phyloP scores from a whole-genome alignment of 2,329 filamentous ascomycete genomes.

The Paradendryphiella salina region DNA sequence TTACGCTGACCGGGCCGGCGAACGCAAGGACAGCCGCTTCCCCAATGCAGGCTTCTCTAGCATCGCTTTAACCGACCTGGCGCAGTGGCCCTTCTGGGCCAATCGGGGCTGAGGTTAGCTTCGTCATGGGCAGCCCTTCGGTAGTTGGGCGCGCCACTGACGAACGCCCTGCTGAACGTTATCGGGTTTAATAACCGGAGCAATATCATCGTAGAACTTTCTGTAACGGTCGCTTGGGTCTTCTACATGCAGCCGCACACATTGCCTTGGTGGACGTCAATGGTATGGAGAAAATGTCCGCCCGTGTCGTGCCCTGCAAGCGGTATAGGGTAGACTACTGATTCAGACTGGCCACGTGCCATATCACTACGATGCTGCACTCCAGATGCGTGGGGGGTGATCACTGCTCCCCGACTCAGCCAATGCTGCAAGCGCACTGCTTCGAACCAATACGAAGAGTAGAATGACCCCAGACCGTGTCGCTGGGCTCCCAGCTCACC shows the following conservation, averaged over 20 bases:
- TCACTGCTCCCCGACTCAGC: slow-evolving; percentile 14
- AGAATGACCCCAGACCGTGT: slow-evolving; percentile 35
- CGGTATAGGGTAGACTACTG: neutral
- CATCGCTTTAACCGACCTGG: slow-evolving; percentile 37
- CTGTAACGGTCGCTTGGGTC: slow-evolving; percentile 9
- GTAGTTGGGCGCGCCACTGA: slow-evolving; percentile 11
- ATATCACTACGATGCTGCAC: slow-evolving; percentile 9
- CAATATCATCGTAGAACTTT: slow-evolving; percentile 8
- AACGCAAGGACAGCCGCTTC: slow-evolving; percentile 37
- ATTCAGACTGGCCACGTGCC: slow-evolving; percentile 1
- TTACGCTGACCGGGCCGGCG: slow-evolving; percentile 38
- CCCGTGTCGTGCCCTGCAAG: slow-evolving; percentile 1
- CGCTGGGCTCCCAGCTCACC: slow-evolving; percentile 36
- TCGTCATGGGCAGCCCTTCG: slow-evolving; percentile 4
- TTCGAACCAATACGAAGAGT: slow-evolving; percentile 27
- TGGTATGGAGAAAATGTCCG: slow-evolving; percentile 1
- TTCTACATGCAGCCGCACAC: slow-evolving; percentile 19
- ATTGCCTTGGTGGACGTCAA: slow-evolving; percentile 7
- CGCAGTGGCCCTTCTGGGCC: slow-evolving; percentile 37
- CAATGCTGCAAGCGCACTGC: slow-evolving; percentile 35
- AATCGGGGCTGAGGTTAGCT: slow-evolving; percentile 17
- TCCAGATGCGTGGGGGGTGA: slow-evolving; percentile 16
- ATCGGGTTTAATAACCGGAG: slow-evolving; percentile 13
- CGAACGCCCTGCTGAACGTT: slow-evolving; percentile 7
- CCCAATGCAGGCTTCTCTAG: slow-evolving; percentile 43